Percentiles rank a stretch among this genome's conserved stretches.
phyloP scores from a whole-genome alignment of 2,329 filamentous ascomycete species.

The Metarhizium humberi region DNA sequence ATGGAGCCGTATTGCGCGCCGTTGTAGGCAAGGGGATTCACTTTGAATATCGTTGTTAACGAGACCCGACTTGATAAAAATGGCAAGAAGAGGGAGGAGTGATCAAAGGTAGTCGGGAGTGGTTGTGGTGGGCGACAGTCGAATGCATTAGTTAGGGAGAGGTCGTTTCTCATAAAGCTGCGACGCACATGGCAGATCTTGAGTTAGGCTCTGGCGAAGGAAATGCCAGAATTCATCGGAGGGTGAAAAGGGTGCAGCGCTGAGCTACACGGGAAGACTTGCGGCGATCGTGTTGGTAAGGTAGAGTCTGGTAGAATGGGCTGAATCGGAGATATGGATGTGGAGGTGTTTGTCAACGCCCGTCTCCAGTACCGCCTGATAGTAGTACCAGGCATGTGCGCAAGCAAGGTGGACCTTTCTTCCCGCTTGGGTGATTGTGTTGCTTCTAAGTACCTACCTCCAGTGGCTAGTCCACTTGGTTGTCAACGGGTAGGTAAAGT shows the following conservation, averaged over 20 bases:
- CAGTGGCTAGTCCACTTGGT: too few species aligned
- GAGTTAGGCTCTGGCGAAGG: neutral
- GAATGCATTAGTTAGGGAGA: neutral
- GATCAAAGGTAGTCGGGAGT: neutral
- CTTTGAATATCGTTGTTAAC: too few species aligned
- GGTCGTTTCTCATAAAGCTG: constrained; percentile 2
- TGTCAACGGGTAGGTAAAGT: too few species aligned
- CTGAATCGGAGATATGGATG: neutral
- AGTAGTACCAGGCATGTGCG: too few species aligned
- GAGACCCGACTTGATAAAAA: too few species aligned
- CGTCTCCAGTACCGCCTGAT: neutral
- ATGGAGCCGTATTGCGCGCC: too few species aligned
- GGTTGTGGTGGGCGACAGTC: neutral
- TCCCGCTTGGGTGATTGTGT: too few species aligned
- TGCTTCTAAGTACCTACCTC: too few species aligned
- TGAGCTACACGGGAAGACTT: neutral
- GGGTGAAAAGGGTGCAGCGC: neutral
- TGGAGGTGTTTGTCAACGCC: neutral
- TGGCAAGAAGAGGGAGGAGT: neutral
- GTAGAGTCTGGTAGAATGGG: neutral
- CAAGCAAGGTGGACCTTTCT: too few species aligned
- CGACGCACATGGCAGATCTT: constrained; percentile 1
- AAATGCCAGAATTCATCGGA: neutral
- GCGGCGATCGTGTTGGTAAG: neutral
- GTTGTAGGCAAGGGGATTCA: too few species aligned